Percentiles rank a stretch among this genome's conserved stretches.
Evolutionary conservation across 331 rosid species (phyloP).

Genomic region (Quercus lobata): DNA sequence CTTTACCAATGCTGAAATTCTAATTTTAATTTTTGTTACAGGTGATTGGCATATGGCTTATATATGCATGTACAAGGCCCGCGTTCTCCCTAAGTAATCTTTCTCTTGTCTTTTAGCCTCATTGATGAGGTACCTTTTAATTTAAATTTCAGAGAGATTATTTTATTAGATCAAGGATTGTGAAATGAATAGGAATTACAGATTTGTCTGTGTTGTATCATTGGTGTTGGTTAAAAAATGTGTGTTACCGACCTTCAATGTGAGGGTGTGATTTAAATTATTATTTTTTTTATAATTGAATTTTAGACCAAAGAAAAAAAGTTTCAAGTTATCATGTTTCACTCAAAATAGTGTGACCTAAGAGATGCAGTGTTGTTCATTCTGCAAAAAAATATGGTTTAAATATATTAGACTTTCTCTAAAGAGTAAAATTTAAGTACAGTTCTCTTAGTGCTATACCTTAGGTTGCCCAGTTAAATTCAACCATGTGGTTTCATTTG

Average conservation of each 20-base stretch:
- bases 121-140: slow-evolving; percentile 16
- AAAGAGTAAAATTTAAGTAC: too few species aligned
- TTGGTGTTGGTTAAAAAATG: slow-evolving; percentile 12
- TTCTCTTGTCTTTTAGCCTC: neutral
- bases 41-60: slow-evolving; percentile 99
- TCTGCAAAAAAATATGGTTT: neutral
- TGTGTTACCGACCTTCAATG: neutral
- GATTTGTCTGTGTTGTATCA: slow-evolving; percentile 27
- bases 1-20: neutral
- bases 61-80: slow-evolving; percentile 98
- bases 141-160: slow-evolving; percentile 14
- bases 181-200: slow-evolving; percentile 12
- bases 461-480: too few species aligned
- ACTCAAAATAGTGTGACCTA: neutral
- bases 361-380: neutral
- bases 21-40: slow-evolving; percentile 23
- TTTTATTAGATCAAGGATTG: slow-evolving; percentile 15
- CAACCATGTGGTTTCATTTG: too few species aligned
- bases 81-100: slow-evolving; percentile 50
- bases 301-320: neutral
- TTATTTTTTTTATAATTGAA: neutral
- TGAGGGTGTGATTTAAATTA: neutral
- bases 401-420: neutral
- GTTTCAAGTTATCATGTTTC: neutral
- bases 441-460: too few species aligned